Evolutionary conservation across 2,329 filamentous ascomycete genomes (phyloP), one percentile per base, ranked within the genome.

Genomic region (Whalleya microplaca): DNA sequence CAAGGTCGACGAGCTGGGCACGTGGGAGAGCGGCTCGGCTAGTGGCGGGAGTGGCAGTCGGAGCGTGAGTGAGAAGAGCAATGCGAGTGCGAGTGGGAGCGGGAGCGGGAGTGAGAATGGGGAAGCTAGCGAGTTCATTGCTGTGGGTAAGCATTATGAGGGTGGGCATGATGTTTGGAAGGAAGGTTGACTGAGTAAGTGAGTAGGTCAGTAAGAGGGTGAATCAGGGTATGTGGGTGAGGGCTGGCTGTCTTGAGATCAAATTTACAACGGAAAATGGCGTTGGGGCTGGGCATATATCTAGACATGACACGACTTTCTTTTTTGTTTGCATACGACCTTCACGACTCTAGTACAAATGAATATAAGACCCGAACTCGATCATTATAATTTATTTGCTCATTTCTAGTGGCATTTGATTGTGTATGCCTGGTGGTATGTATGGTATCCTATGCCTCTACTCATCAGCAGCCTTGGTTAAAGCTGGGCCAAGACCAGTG

Each of bases 1-100:
- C 58, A 78, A 78, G 54, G 84, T 88, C 16, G 80, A 84, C 51
- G 79, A 85, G 70, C 73, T 86, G 45, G 79, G 78, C 47, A 71
- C 78, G 2, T 84, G 81, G 81, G 81, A 84, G 68, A 74, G 75
- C 62, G 32, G 32, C 32, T 12, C 9, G 32, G 74, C 73, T 29
- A 29, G 27, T 29, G 27, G 53, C 2, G 69, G 56, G 59, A 76
- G 57, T 45, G 53, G 64, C 23, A 58, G 68, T 48, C 45, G 55
- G 3, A 67, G 63, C 48, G 59, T 68, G n/a, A 64, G 65, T 52
- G 66, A 66, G 7, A 66, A 66, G 18, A 70, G 70, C 20, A n/a
- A n/a, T n/a, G n/a, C n/a, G n/a, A n/a, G n/a, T n/a, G n/a, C n/a
- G n/a, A n/a, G n/a, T n/a, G n/a, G n/a, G n/a, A n/a, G 23, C 23